Evolutionary conservation across 495 filamentous ascomycete species (phyloP), one percentile per base, ranked within the genome.

Genomic region (Daldinia grandis): DNA sequence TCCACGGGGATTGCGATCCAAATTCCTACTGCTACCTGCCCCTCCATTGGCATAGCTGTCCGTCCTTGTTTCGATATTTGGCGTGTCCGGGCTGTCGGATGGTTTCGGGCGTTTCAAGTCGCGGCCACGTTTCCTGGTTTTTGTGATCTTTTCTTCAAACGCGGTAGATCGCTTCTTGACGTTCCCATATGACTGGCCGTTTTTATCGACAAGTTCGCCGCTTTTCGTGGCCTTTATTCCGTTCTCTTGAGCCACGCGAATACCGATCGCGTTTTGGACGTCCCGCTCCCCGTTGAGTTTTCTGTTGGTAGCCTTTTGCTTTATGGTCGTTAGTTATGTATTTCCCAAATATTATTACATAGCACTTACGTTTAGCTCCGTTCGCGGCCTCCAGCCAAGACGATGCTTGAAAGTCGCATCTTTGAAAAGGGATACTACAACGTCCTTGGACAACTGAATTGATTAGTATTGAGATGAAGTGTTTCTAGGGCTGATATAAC

Each of bases 381-480:
- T 27, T 24, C 38, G 31, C 0, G 64, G 64, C 0, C 64, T 25
- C 64, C 64, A 67, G n/a, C 47, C 64, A 15, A 67, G 55, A 30
- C 64, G 64, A 21, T 67, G 56, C 7, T 31, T 55, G 57, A 61
- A 67, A 0, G 37, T 67, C 1, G 50, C 35, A 25, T 67, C 64
- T 25, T 56, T 61, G 24, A 67, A 67, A 0, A 61, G 27, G 17
- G 64, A 67, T 2, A 17, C 35, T 3, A 56, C 57, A 3, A 67
- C 8, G 12, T 60, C 64, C 44, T 67, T 67, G 5, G 64, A 67
- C 3, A n/a, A 35, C 64, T 60, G 27, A 24, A 53, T n/a, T 0
- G 12, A 30, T 62, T 25, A 54, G 44, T 8, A 38, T 17, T 3
- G 17, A 40, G 10, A 58, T 4, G 5, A 12, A 30, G 19, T 30